phyloP scores from a whole-genome alignment of 805 yeast genomes.

The Metschnikowia santaceciliae region DNA sequence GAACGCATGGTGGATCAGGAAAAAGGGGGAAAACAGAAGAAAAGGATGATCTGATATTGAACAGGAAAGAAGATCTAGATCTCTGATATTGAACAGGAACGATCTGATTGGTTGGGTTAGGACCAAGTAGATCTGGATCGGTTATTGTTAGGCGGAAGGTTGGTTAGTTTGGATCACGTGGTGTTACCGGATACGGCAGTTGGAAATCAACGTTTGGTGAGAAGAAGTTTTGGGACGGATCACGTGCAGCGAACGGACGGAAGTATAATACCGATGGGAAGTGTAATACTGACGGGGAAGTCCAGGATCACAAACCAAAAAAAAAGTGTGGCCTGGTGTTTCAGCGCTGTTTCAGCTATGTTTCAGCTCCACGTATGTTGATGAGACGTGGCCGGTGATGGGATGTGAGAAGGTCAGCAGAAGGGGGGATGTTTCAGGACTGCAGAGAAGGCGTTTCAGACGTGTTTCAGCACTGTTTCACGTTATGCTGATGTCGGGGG shows the following conservation, averaged over 20 bases:
- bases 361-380: neutral
- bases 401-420: neutral
- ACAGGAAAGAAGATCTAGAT: neutral
- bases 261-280: neutral
- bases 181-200: neutral
- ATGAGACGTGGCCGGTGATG: neutral
- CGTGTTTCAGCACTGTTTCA: neutral
- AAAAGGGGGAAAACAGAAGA: no score
- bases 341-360: neutral
- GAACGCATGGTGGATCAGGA: constrained; percentile 4
- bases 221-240: neutral
- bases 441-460: neutral
- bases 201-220: no score
- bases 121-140: no score
- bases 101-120: neutral
- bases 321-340: no score
- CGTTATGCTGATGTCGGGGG: neutral
- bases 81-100: neutral
- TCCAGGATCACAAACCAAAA: neutral
- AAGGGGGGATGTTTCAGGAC: neutral
- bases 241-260: neutral
- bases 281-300: neutral
- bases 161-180: neutral
- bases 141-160: neutral
- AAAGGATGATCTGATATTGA: neutral